Evolutionary conservation across 75 land plant genomes (phyloP).

Genomic region (Chamaecyparis obtusa): DNA sequence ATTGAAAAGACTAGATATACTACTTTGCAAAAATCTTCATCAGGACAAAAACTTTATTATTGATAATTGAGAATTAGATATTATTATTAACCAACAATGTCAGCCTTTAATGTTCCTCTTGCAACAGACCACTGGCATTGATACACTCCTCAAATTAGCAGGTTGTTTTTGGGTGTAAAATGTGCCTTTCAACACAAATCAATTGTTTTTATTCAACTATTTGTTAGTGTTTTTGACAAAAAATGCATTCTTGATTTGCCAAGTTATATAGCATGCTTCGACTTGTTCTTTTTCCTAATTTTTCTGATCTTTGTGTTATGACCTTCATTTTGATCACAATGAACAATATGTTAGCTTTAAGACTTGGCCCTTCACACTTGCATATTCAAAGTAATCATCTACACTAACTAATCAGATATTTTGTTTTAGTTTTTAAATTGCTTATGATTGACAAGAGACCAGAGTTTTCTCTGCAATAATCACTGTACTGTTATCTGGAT

Average conservation of each 20-base stretch:
- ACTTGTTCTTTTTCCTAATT: background rate
- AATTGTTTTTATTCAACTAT: background rate
- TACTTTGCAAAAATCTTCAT: too few relatives aligned
- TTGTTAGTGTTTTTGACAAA: background rate
- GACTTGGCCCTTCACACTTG: background rate
- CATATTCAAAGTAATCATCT: background rate
- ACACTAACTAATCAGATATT: background rate
- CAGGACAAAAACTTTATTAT: too few relatives aligned
- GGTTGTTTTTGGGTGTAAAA: too few relatives aligned
- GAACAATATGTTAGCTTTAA: background rate
- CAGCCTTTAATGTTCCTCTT: too few relatives aligned
- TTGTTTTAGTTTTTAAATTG: background rate
- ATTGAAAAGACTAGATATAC: too few relatives aligned
- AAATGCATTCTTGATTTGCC: background rate
- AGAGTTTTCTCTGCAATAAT: background rate
- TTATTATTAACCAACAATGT: too few relatives aligned
- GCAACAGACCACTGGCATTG: too few relatives aligned
- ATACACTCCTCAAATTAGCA: too few relatives aligned
- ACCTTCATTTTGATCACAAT: background rate
- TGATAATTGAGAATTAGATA: too few relatives aligned
- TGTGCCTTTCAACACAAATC: too few relatives aligned
- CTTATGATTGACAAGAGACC: background rate
- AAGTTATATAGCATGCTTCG: background rate
- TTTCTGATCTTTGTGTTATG: background rate
- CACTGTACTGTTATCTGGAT: background rate